Base-by-base conservation (phyloP, 75 land plant genomes). In the Chamaecyparis obtusa region DNA sequence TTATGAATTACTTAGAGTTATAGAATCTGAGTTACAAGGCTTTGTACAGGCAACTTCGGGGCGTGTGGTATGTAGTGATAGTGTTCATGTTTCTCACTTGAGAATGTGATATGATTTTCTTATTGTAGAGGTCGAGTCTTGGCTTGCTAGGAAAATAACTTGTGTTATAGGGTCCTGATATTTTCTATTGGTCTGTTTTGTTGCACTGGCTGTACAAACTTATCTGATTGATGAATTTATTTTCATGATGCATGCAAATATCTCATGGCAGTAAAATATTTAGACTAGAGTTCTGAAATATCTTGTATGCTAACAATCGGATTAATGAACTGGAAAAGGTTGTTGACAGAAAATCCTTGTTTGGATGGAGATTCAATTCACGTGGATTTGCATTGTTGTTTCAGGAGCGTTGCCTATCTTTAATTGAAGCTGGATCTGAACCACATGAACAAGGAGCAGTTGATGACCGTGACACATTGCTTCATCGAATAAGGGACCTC, bases 391-490 rank as follows among this genome's bases (percentile, higher is more conserved):
- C 57, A 3, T 55, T 51, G 44, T 21, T 88, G 44, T 49, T 46
- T 49, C 84, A 98, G 99, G 96, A 93, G 46, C 95, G 93, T 21
- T 98, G 95, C 87, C 77, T 93, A 36, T 91, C 96, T 35, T 90
- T 98, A 33, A 93, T 94, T 79, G 92, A 94, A 90, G 96, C 97
- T 89, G 99, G 94, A 84, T 94, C 95, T 44, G 99, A 97, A 87
- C 92, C 93, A 44, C 99, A 94, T 85, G 99, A 98, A 78, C 99
- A 98, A 92, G 99, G 99, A 37, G 99, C 96, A 41, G 97, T 98
- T 60, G 99, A 98, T 94, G 99, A 98, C 86, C 94, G 95, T 54
- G 99, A 98, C 78, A 92, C 91, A 41, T 94, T 98, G 87, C 88
- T 98, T 84, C 99, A 98, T 92, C 92, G 95, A 85, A 92, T 98